Evolutionary conservation across 2,329 filamentous ascomycete genomes (phyloP).

Genomic region (Aquanectria penicillioides): DNA sequence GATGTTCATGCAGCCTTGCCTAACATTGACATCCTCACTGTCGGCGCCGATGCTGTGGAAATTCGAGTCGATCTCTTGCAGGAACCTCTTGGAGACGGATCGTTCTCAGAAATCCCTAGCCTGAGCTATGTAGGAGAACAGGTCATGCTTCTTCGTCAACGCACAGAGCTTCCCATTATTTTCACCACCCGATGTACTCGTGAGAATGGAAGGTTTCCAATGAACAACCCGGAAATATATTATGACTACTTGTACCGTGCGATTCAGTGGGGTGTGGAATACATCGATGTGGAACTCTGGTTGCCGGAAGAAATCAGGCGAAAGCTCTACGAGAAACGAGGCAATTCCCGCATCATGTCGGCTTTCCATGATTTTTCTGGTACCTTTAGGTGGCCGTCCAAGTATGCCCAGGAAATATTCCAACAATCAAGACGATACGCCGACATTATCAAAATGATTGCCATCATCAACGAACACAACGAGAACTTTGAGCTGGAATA

Average conservation of each 20-base stretch:
- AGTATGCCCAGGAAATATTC: slow-evolving; percentile 77
- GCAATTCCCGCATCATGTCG: slow-evolving; percentile 88
- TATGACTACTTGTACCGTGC: slow-evolving; percentile 84
- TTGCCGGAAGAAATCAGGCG: slow-evolving; percentile 79
- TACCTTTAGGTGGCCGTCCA: slow-evolving; percentile 83
- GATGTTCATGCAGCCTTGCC: slow-evolving; percentile 85
- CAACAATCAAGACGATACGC: slow-evolving; percentile 77
- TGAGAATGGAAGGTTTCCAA: slow-evolving; percentile 86
- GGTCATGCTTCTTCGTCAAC: slow-evolving; percentile 83
- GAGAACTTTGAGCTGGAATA: slow-evolving; percentile 93
- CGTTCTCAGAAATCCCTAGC: slow-evolving; percentile 75
- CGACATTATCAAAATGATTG: slow-evolving; percentile 92
- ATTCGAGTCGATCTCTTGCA: slow-evolving; percentile 84
- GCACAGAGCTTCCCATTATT: slow-evolving; percentile 89
- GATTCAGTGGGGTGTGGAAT: slow-evolving; percentile 90
- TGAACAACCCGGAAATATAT: slow-evolving; percentile 79
- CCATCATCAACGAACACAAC: slow-evolving; percentile 81
- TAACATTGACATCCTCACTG: slow-evolving; percentile 87
- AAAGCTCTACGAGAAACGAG: slow-evolving; percentile 73
- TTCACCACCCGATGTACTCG: slow-evolving; percentile 85
- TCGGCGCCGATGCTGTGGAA: slow-evolving; percentile 87
- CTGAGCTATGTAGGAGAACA: slow-evolving; percentile 87
- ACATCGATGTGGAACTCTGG: slow-evolving; percentile 90
- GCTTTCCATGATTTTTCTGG: slow-evolving; percentile 91
- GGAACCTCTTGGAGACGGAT: slow-evolving; percentile 72